phyloP scores from a whole-genome alignment of 768 basidiomycete species.

The Tephrocybe sp. region DNA sequence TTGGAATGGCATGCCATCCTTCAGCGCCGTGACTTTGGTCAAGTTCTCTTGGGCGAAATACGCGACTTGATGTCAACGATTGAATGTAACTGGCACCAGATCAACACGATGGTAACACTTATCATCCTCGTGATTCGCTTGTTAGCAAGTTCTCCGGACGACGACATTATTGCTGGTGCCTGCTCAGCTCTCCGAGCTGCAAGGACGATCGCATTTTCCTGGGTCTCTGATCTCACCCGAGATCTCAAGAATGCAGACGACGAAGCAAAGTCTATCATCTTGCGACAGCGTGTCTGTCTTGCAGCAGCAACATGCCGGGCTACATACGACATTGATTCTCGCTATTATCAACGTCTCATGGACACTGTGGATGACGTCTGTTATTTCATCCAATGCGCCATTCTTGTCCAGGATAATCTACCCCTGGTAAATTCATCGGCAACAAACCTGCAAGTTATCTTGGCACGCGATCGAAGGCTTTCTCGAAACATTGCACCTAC shows the following conservation, averaged over 20 bases:
- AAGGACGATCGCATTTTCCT: slow-evolving; percentile 8
- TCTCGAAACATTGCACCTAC: slow-evolving; percentile 21
- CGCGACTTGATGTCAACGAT: slow-evolving; percentile 32
- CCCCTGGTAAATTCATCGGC: slow-evolving; percentile 4
- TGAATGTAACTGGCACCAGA: slow-evolving; percentile 40
- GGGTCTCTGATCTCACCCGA: not conserved
- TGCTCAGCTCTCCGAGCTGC: slow-evolving; percentile 26
- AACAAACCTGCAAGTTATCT: slow-evolving; percentile 18
- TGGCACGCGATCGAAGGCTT: slow-evolving; percentile 29
- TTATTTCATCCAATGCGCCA: slow-evolving; percentile 19
- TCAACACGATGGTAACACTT: slow-evolving; percentile 28
- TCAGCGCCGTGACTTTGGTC: slow-evolving; percentile 28
- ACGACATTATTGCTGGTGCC: slow-evolving; percentile 14
- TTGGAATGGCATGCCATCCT: slow-evolving; percentile 49
- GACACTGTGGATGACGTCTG: slow-evolving; percentile 21
- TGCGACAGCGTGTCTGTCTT: slow-evolving; percentile 5
- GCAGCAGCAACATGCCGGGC: slow-evolving; percentile 8
- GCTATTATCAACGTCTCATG: slow-evolving; percentile 14
- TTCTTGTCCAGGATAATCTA: slow-evolving; percentile 25
- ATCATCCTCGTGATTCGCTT: slow-evolving; percentile 34
- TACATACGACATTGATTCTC: slow-evolving; percentile 24
- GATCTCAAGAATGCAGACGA: slow-evolving; percentile 6
- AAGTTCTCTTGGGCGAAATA: slow-evolving; percentile 33
- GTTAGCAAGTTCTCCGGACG: slow-evolving; percentile 20
- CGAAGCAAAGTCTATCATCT: not conserved